These are phyloP conservation scores for Podila minutissima DNA, from an alignment of 192 early-diverging fungal species.

Conservation along the genomic window DNA sequence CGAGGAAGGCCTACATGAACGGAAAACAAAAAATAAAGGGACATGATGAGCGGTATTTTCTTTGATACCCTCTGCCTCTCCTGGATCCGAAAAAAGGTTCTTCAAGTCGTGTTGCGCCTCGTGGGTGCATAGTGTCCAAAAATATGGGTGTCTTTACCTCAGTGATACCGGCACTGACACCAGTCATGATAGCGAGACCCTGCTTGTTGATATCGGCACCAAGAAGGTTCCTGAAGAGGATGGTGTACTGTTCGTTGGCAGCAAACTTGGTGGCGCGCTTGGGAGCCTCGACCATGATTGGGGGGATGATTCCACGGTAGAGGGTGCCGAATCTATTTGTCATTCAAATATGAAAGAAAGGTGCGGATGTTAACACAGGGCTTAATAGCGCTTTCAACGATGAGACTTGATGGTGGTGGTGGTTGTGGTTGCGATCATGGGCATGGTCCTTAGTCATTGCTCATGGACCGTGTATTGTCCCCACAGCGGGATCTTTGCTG, in stretches of 20 bases:
- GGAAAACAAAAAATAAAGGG: neutral
- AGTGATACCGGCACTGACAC: slow-evolving; percentile 90
- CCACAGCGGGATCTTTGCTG: too few relatives aligned
- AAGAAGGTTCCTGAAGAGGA: slow-evolving; percentile 75
- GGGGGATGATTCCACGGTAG: slow-evolving; percentile 95
- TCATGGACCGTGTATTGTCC: too few relatives aligned
- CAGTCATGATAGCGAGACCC: slow-evolving; percentile 82
- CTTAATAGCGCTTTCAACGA: neutral
- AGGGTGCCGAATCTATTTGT: slow-evolving; percentile 62
- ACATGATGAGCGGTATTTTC: neutral
- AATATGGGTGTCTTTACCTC: slow-evolving; percentile 56
- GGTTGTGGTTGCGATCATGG: too few relatives aligned
- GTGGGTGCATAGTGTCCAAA: too few relatives aligned
- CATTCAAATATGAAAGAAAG: slow-evolving; percentile 15
- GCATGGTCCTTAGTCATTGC: too few relatives aligned
- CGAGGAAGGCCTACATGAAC: slow-evolving; percentile 72
- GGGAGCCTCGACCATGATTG: slow-evolving; percentile 97
- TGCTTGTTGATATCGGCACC: slow-evolving; percentile 80
- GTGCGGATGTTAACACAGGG: neutral
- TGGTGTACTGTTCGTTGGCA: slow-evolving; percentile 88
- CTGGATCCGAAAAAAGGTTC: neutral
- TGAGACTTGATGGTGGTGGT: neutral
- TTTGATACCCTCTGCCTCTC: neutral
- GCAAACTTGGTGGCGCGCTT: slow-evolving; percentile 98
- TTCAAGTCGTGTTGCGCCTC: too few relatives aligned